Evolutionary conservation across 768 basidiomycete species (phyloP).

Genomic region (Phlegmacium glaucopus): DNA sequence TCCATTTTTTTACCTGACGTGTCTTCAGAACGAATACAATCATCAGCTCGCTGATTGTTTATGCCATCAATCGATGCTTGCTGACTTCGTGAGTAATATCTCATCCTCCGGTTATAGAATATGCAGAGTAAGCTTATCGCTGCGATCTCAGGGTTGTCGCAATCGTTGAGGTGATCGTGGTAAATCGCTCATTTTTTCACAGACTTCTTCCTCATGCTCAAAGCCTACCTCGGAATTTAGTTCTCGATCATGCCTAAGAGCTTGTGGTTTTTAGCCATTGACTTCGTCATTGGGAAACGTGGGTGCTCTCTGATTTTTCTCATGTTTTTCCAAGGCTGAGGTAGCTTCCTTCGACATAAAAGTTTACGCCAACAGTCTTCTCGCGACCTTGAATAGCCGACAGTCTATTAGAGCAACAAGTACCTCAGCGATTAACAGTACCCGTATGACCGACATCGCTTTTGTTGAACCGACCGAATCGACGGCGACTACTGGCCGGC

Average conservation of each 20-base stretch:
- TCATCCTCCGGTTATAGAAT: not conserved
- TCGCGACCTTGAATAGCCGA: conserved; percentile 41
- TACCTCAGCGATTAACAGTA: conserved; percentile 6
- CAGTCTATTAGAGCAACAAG: conserved; percentile 20
- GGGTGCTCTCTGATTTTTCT: conserved; percentile 4
- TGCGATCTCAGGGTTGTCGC: conserved; percentile 27
- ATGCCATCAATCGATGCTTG: conserved; percentile 47
- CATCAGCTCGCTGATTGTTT: conserved; percentile 41
- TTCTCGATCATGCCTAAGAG: conserved; percentile 28
- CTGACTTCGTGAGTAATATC: conserved; percentile 38
- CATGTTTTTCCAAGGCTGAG: not conserved
- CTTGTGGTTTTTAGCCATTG: conserved; percentile 35
- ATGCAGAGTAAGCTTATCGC: not conserved
- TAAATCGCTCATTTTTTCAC: conserved; percentile 12
- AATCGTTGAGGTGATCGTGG: conserved; percentile 35
- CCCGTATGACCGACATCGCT: conserved; percentile 1
- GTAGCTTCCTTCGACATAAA: not conserved
- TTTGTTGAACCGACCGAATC: no score
- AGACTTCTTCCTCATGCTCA: not conserved
- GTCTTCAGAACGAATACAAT: conserved; percentile 36
- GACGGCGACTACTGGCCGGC: no score
- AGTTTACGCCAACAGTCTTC: conserved; percentile 48
- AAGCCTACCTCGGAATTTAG: conserved; percentile 5
- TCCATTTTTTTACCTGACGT: not conserved
- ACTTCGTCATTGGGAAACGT: conserved; percentile 49